Percentiles rank a stretch among this genome's conserved stretches.
Evolutionary conservation across 108 stramenopile species (phyloP).

Genomic region (Epithemia pelagica): DNA sequence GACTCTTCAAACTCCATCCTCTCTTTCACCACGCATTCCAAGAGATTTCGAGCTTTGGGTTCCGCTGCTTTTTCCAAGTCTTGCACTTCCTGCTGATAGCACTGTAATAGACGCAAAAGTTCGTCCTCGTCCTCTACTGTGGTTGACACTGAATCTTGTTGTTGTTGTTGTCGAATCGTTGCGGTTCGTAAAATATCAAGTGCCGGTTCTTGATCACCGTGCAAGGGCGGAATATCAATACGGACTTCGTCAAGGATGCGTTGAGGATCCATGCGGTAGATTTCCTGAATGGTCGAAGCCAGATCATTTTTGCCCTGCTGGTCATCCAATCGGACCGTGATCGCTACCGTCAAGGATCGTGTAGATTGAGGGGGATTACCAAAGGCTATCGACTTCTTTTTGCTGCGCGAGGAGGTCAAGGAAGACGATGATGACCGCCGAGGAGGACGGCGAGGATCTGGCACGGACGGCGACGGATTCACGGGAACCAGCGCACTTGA

Average conservation of each 20-base stretch:
- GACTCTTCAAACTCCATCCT: conserved; percentile 22
- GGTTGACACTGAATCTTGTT: neutral
- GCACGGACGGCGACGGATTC: too few relatives aligned
- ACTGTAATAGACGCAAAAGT: conserved; percentile 26
- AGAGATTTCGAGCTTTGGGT: conserved; percentile 26
- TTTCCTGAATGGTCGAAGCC: neutral
- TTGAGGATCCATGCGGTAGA: neutral
- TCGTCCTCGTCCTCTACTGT: conserved; percentile 5
- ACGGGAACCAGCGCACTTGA: too few relatives aligned
- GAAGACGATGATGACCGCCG: neutral
- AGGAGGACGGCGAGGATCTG: too few relatives aligned
- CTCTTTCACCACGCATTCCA: conserved; percentile 31
- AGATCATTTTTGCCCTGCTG: neutral
- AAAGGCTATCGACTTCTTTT: too few relatives aligned
- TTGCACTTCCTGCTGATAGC: conserved; percentile 28
- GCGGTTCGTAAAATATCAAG: neutral
- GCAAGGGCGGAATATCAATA: neutral
- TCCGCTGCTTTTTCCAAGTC: conserved; percentile 34
- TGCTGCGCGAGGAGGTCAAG: neutral
- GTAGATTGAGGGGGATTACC: neutral
- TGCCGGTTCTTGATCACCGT: neutral
- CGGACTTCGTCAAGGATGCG: neutral
- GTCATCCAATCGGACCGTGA: neutral
- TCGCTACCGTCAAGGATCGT: neutral
- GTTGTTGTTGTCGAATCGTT: neutral